Percentiles rank a stretch among this genome's conserved stretches.
Evolutionary conservation across 1,284 basidiomycete genomes (phyloP).

Genomic region (Cronartium ribicola): DNA sequence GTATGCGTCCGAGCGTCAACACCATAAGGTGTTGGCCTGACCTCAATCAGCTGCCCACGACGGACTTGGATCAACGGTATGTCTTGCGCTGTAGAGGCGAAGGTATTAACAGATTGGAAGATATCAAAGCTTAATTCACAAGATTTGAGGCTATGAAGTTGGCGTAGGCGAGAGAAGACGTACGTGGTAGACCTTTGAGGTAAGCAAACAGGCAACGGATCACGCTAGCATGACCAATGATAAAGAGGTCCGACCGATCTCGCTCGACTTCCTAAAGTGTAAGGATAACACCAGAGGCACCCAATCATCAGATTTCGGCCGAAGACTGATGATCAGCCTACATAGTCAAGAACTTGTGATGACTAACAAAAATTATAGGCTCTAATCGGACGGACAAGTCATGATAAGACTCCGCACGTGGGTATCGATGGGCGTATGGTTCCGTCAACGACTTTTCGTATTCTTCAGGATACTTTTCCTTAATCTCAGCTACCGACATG

Average conservation of each 20-base stretch:
- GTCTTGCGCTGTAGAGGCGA: neutral
- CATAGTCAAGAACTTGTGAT: neutral
- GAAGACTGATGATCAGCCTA: neutral
- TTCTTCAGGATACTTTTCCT: conserved; percentile 84
- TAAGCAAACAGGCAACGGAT: conserved; percentile 74
- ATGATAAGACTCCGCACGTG: conserved; percentile 73
- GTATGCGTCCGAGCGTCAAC: conserved; percentile 38
- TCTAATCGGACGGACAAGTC: conserved; percentile 64
- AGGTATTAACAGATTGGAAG: neutral
- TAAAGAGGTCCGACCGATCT: conserved; percentile 48
- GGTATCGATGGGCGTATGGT: conserved; percentile 58
- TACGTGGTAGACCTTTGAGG: conserved; percentile 38
- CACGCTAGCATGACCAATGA: conserved; percentile 87
- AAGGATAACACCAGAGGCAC: neutral
- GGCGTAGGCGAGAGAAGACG: neutral
- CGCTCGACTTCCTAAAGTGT: conserved; percentile 34
- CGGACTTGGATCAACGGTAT: conserved; percentile 26
- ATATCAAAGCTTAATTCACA: too few species aligned
- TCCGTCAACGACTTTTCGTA: conserved; percentile 88
- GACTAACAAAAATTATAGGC: conserved; percentile 65
- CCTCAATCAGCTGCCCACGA: conserved; percentile 35
- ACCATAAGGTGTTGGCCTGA: conserved; percentile 39
- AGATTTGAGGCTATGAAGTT: too few species aligned
- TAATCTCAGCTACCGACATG: conserved; percentile 80
- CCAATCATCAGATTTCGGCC: neutral